Percentiles rank a stretch among this genome's conserved stretches.
Conservation (phyloP, 352 stramenopile genomes). For the Hyaloperonospora brassicae region DNA sequence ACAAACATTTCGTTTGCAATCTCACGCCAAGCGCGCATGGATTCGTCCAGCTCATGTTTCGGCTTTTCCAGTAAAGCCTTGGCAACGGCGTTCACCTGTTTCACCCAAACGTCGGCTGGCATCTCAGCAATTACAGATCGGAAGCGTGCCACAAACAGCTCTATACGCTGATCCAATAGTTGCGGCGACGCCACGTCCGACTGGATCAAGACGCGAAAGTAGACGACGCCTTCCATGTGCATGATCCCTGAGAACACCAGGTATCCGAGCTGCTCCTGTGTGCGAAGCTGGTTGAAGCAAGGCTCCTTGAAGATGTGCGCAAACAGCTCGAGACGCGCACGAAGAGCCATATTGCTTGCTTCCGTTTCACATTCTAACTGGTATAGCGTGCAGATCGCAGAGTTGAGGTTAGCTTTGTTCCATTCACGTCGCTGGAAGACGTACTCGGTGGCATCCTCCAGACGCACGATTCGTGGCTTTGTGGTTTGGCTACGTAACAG, state of each 20-base stretch:
- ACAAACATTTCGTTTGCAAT: slow-evolving; percentile 59
- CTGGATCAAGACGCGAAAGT: slow-evolving; percentile 77
- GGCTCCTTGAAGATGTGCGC: slow-evolving; percentile 86
- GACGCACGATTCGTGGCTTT: slow-evolving; percentile 51
- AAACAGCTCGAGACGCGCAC: slow-evolving; percentile 65
- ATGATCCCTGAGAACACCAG: slow-evolving; percentile 65
- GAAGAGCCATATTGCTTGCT: slow-evolving; percentile 31
- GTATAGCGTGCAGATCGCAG: slow-evolving; percentile 61
- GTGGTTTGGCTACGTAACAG: slow-evolving; percentile 39
- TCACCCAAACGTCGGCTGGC: slow-evolving; percentile 26
- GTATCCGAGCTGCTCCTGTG: slow-evolving; percentile 88
- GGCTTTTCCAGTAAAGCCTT: slow-evolving; percentile 55
- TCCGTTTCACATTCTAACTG: slow-evolving; percentile 53
- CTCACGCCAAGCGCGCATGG: slow-evolving; percentile 52
- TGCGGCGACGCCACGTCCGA: slow-evolving; percentile 60
- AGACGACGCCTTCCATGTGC: slow-evolving; percentile 42
- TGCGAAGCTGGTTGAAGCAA: slow-evolving; percentile 90
- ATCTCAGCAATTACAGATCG: slow-evolving; percentile 33
- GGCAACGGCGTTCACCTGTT: slow-evolving; percentile 57
- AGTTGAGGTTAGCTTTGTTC: slow-evolving; percentile 72
- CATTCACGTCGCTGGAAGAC: slow-evolving; percentile 46
- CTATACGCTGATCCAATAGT: slow-evolving; percentile 62
- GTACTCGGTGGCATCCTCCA: slow-evolving; percentile 42
- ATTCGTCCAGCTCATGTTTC: slow-evolving; percentile 64
- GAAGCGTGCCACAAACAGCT: slow-evolving; percentile 54